phyloP scores from a whole-genome alignment of 805 yeast species.

The Yarrowia deformans region DNA sequence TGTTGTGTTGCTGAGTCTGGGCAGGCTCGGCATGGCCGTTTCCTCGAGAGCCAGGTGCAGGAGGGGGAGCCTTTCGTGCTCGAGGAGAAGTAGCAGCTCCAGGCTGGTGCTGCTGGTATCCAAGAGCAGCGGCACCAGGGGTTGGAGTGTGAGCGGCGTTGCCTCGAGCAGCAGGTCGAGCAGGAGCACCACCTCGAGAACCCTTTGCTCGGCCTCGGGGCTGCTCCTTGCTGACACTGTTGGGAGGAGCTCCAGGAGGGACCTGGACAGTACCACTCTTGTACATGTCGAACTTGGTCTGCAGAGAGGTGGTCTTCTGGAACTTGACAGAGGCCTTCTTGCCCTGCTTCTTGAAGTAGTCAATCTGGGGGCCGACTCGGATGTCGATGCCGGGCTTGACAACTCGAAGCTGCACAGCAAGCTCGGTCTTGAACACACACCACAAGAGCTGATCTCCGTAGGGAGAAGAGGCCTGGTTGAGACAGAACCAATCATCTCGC shows the following conservation, averaged over 20 bases:
- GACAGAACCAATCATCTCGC: constrained; percentile 93
- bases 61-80: constrained; percentile 43
- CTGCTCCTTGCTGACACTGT: constrained; percentile 70
- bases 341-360: constrained; percentile 91
- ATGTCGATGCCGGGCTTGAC: constrained; percentile 65
- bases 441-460: constrained; percentile 83
- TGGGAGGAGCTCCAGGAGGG: constrained; percentile 77
- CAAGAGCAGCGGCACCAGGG: constrained; percentile 24
- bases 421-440: constrained; percentile 86
- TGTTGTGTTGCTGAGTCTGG: constrained; percentile 13
- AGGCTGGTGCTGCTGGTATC: constrained; percentile 27
- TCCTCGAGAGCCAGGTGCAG: constrained; percentile 41
- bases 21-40: constrained; percentile 33
- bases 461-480: constrained; percentile 60
- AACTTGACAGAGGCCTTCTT: constrained; percentile 75
- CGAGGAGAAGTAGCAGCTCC: constrained; percentile 42
- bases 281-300: constrained; percentile 72
- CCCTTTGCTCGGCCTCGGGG: constrained; percentile 54
- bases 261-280: constrained; percentile 89
- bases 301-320: constrained; percentile 67
- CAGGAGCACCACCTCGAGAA: constrained; percentile 40
- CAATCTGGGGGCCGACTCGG: constrained; percentile 71
- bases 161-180: constrained; percentile 43
- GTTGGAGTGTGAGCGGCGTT: constrained; percentile 41
- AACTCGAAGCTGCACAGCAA: constrained; percentile 74